These are phyloP conservation scores for Cadophora gregata DNA, from an alignment of 2,329 filamentous ascomycete species.

Conservation along the genomic window DNA sequence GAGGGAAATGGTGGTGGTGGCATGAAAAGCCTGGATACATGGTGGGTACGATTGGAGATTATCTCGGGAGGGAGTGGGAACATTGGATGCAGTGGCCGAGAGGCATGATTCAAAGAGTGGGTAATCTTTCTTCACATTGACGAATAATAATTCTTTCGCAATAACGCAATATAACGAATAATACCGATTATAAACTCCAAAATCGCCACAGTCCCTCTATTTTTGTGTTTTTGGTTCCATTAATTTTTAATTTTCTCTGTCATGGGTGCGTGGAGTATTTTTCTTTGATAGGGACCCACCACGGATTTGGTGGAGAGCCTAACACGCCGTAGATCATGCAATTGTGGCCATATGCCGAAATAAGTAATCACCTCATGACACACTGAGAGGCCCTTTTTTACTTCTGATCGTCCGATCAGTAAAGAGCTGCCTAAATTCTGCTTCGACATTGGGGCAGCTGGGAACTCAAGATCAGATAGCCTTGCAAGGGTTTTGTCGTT, in stretches of 20 bases:
- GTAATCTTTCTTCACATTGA: constrained; percentile 1
- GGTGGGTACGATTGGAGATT: constrained; percentile 30
- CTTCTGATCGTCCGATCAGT: neutral
- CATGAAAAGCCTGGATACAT: constrained; percentile 34
- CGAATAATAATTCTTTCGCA: neutral
- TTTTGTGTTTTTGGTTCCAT: too few species aligned
- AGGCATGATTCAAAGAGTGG: constrained; percentile 17
- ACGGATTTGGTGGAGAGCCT: neutral
- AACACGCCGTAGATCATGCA: neutral
- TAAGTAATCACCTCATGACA: neutral
- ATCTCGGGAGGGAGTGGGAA: constrained; percentile 24
- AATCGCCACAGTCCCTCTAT: too few species aligned
- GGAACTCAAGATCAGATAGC: neutral
- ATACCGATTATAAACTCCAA: neutral
- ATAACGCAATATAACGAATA: neutral
- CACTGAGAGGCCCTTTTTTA: neutral
- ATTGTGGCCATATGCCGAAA: neutral
- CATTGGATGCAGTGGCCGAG: constrained; percentile 33
- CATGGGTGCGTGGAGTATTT: too few species aligned
- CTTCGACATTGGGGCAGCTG: neutral
- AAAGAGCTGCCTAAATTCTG: neutral
- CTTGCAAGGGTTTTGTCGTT: too few species aligned
- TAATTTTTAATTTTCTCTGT: too few species aligned
- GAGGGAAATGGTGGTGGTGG: constrained; percentile 32
- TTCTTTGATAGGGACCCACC: too few species aligned